Evolutionary conservation across 805 yeast genomes (phyloP), one percentile per base, ranked within the genome.

Genomic region (Wickerhamiella kurtzmanii): DNA sequence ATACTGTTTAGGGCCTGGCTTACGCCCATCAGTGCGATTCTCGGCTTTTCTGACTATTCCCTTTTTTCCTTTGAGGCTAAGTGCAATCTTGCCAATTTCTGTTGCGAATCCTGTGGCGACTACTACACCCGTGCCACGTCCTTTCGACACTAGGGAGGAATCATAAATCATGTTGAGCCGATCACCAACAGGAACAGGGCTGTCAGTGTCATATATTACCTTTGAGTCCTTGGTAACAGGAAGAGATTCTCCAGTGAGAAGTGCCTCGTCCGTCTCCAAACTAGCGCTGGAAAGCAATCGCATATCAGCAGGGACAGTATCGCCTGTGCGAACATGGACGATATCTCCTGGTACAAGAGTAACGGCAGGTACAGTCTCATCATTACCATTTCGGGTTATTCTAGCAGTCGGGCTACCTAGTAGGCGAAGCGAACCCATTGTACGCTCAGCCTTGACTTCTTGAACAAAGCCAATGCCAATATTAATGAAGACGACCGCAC

Each of bases 321-420:
- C 88, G 46, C 88, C 88, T 42, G 79, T 82, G 50, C 70, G 68
- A 43, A 81, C 71, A 44, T 67, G 64, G 25, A 79, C 76, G 32
- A 82, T 60, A 59, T 81, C 89, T 48, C 89, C 89, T 1, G 86
- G 86, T 18, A 80, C 88, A 22, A 80, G 77, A 2, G 73, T 75
- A 46, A 71, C 74, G 1, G 85, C 76, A 3, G 80, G 73, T 32
- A 82, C 69, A 2, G 80, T 73, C 16, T 60, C 55, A 48, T 75
- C 77, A 16, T 64, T 65, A 35, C 83, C 84, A 53, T 75, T 67
- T 61, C 92, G 71, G 39, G 76, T 69, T 20, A 77, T 85, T 37
- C 73, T 65, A 0, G 92, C 88, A 2, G 79, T 73, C 2, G 89
- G 86, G 2, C 86, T 77, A 45, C 82, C 72, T 45, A 82, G 69